Evolutionary conservation across 257 asterid species (phyloP).

Genomic region (Solanum sejunctum): DNA sequence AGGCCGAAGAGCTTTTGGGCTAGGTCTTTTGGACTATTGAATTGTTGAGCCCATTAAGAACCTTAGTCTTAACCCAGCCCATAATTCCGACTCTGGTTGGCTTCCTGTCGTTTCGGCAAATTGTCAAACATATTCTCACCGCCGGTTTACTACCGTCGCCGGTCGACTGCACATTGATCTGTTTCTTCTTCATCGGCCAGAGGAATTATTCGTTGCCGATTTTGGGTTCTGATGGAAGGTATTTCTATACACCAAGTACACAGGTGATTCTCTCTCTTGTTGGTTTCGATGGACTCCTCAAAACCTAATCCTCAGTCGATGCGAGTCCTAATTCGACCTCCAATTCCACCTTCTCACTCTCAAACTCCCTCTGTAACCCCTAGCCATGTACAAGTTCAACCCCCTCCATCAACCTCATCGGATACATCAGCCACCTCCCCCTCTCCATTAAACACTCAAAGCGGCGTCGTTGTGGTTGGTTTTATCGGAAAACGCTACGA

Average conservation of each 20-base stretch:
- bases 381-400: conserved; percentile 15
- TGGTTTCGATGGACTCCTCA: conserved; percentile 28
- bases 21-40: background rate
- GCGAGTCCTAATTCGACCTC: conserved; percentile 71
- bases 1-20: background rate
- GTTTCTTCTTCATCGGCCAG: background rate
- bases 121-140: background rate
- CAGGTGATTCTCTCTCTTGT: background rate
- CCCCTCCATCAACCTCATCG: conserved; percentile 4
- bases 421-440: conserved; percentile 8
- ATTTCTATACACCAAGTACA: background rate
- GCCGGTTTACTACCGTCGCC: background rate
- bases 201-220: background rate
- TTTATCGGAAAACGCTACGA: conserved; percentile 63
- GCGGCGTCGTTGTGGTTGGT: conserved; percentile 78
- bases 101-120: background rate
- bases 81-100: background rate
- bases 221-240: background rate
- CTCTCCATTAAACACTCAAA: conserved; percentile 19
- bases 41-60: background rate
- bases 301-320: conserved; percentile 31
- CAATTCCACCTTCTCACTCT: conserved; percentile 2
- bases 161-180: background rate
- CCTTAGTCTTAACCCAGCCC: background rate
- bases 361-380: background rate